Conservation (phyloP, 108 stramenopile genomes). For the Craspedostauros australis region DNA sequence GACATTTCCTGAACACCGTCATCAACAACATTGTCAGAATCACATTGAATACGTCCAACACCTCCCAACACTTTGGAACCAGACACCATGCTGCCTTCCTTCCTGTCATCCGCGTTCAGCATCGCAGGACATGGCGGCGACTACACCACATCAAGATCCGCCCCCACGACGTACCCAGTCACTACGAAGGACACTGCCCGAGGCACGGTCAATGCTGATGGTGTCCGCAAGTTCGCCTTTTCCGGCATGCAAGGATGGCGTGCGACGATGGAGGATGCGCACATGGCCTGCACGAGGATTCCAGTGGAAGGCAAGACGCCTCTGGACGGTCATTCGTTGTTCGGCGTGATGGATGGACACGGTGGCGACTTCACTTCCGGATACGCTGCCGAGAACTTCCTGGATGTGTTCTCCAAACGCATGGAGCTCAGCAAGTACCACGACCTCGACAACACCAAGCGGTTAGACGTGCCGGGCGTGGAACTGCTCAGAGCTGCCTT, state of each 20-base stretch:
- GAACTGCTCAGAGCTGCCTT: constrained; percentile 53
- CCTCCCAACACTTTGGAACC: no score
- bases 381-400: constrained; percentile 55
- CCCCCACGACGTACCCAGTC: no score
- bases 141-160: no score
- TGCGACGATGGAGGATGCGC: constrained; percentile 78
- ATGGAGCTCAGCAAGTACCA: constrained; percentile 50
- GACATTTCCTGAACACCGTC: no score
- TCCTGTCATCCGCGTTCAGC: no score
- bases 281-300: constrained; percentile 31
- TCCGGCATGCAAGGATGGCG: constrained; percentile 86
- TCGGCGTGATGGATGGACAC: constrained; percentile 89
- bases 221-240: constrained; percentile 25
- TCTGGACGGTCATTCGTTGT: constrained; percentile 56
- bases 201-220: constrained; percentile 27
- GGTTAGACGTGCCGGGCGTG: constrained; percentile 47
- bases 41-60: no score
- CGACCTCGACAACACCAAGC: constrained; percentile 22
- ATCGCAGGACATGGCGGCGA: no score
- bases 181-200: constrained; percentile 50
- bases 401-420: constrained; percentile 40
- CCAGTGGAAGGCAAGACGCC: constrained; percentile 18
- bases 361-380: constrained; percentile 80
- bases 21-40: no score
- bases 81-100: no score